Evolutionary conservation across 768 basidiomycete species (phyloP).

Genomic region (Gloeophyllum trabeum): DNA sequence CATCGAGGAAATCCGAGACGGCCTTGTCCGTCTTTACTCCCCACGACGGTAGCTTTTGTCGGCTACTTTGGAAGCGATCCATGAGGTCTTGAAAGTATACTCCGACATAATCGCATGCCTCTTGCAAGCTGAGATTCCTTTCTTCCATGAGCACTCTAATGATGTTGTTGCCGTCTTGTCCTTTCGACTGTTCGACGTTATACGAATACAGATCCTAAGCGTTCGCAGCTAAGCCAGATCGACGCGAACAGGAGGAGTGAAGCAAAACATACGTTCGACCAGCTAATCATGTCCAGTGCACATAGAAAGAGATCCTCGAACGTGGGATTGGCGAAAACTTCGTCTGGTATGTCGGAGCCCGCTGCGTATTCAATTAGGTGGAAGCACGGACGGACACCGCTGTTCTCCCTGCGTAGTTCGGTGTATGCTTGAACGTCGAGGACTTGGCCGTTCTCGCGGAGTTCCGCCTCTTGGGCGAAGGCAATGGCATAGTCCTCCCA

Average conservation of each 20-base stretch:
- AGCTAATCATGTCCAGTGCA: constrained; percentile 16
- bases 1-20: constrained; percentile 4
- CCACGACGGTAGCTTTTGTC: constrained; percentile 4
- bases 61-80: constrained; percentile 6
- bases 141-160: constrained; percentile 17
- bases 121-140: constrained; percentile 11
- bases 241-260: neutral
- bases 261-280: constrained; percentile 13
- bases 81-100: constrained; percentile 7
- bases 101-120: constrained; percentile 15
- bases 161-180: constrained; percentile 16
- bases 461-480: constrained; percentile 9
- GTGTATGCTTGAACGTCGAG: constrained; percentile 13
- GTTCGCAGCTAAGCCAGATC: neutral
- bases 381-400: constrained; percentile 13
- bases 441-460: constrained; percentile 9
- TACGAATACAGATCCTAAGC: constrained; percentile 19
- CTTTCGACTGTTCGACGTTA: constrained; percentile 19
- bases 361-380: constrained; percentile 15
- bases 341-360: constrained; percentile 15
- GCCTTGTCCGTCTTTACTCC: constrained; percentile 5
- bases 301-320: constrained; percentile 9
- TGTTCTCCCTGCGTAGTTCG: constrained; percentile 15
- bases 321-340: constrained; percentile 12
- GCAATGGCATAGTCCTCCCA: constrained; percentile 4